phyloP scores from a whole-genome alignment of 352 stramenopile species.

The Pythium utonaiense region DNA sequence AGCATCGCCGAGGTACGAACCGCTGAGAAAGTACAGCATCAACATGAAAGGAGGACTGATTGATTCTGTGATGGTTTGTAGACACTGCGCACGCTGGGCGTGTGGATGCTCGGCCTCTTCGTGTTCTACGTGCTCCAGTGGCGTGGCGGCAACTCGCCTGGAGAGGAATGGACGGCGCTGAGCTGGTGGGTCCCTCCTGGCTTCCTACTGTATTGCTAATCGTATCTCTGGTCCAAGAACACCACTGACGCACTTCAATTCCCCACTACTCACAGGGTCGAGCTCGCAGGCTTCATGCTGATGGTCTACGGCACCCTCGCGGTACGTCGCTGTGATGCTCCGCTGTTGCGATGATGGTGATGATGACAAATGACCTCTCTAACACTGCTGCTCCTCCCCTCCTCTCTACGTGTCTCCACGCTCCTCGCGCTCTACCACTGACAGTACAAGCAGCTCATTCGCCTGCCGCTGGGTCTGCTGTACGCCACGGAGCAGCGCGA shows the following conservation, averaged over 20 bases:
- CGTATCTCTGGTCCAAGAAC: too few relatives aligned
- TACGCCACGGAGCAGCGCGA: slow-evolving; percentile 55
- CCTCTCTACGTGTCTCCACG: not conserved
- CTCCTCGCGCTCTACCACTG: too few relatives aligned
- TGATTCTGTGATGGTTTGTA: slow-evolving; percentile 17
- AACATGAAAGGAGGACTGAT: not conserved
- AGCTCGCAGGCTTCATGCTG: slow-evolving; percentile 67
- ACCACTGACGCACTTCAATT: not conserved
- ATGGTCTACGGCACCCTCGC: slow-evolving; percentile 79
- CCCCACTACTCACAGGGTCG: slow-evolving; percentile 35
- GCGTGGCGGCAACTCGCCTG: slow-evolving; percentile 49
- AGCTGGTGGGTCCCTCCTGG: slow-evolving; percentile 48
- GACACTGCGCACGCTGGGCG: slow-evolving; percentile 75
- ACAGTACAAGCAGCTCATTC: slow-evolving; percentile 83
- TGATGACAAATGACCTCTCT: too few relatives aligned
- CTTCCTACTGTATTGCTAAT: not conserved
- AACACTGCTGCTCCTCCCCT: too few relatives aligned
- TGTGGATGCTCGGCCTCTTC: slow-evolving; percentile 75
- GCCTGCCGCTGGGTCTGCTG: slow-evolving; percentile 37
- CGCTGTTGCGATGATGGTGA: too few relatives aligned
- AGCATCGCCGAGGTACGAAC: slow-evolving; percentile 62
- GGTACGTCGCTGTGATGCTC: slow-evolving; percentile 37
- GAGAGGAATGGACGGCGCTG: slow-evolving; percentile 67
- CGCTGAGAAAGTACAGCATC: not conserved
- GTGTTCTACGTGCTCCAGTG: slow-evolving; percentile 78